A percentile compares a stretch with the other conserved stretches of the same genome.
These are phyloP conservation scores for Sporothrix pseudoabietina DNA, from an alignment of 2,329 filamentous ascomycete species.

Conservation along the genomic window DNA sequence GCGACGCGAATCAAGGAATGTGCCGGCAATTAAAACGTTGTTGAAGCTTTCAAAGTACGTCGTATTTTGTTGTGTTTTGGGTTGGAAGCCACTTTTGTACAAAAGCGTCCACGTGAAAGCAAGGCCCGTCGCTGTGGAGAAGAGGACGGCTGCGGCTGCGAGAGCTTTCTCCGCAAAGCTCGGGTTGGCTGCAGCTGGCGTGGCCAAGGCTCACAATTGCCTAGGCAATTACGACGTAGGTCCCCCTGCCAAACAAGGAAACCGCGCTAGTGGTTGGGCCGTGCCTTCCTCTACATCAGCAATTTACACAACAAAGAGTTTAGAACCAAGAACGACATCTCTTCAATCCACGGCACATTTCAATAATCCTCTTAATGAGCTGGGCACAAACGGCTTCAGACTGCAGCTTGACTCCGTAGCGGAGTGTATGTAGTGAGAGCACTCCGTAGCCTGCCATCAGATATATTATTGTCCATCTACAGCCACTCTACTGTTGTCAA, in stretches of 20 bases:
- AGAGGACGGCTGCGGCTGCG: neutral
- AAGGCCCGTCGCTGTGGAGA: conserved; percentile 9
- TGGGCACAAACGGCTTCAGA: neutral
- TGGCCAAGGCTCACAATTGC: neutral
- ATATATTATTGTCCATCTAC: neutral
- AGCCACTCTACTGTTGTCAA: neutral
- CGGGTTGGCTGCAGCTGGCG: neutral
- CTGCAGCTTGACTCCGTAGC: neutral
- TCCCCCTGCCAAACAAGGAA: neutral
- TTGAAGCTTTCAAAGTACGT: neutral
- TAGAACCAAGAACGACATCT: neutral
- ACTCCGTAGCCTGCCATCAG: no score
- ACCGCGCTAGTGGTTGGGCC: neutral
- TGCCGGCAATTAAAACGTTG: neutral
- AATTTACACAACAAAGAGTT: neutral
- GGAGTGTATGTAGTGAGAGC: no score
- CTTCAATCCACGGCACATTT: neutral
- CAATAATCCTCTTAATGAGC: no score
- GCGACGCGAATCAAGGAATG: neutral
- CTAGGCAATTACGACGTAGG: conserved; percentile 14
- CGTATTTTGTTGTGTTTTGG: neutral
- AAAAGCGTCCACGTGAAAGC: conserved; percentile 16
- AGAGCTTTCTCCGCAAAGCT: conserved; percentile 16
- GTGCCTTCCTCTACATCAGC: neutral
- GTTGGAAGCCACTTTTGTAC: neutral